Conservation (phyloP, 768 basidiomycete species). For the Hydnum rufescens region DNA sequence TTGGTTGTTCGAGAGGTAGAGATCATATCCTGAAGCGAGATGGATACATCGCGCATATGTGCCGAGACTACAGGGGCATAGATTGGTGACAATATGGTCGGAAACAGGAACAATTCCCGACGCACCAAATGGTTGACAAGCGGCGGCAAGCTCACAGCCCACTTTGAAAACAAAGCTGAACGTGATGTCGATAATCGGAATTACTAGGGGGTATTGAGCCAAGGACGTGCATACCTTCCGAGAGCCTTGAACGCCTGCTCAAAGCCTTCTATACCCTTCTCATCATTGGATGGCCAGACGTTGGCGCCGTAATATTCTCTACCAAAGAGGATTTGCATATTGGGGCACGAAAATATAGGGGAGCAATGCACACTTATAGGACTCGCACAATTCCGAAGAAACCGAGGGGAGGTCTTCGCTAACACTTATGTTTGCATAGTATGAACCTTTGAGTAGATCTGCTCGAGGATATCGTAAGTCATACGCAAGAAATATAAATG, state of each 20-base stretch:
- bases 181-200: neutral
- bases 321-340: neutral
- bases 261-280: slow-evolving; percentile 49
- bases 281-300: slow-evolving; percentile 49
- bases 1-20: slow-evolving; percentile 65
- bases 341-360: neutral
- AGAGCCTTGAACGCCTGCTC: slow-evolving; percentile 77
- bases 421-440: slow-evolving; percentile 71
- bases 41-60: slow-evolving; percentile 40
- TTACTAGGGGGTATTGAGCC: neutral
- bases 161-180: slow-evolving; percentile 59
- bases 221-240: slow-evolving; percentile 31
- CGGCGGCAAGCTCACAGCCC: slow-evolving; percentile 60
- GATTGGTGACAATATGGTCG: neutral
- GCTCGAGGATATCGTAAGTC: no score
- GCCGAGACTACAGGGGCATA: slow-evolving; percentile 30
- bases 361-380: slow-evolving; percentile 26
- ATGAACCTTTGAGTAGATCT: slow-evolving; percentile 83
- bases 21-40: slow-evolving; percentile 57
- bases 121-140: slow-evolving; percentile 82
- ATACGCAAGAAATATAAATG: neutral
- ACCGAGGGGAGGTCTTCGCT: slow-evolving; percentile 50
- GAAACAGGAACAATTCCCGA: neutral
- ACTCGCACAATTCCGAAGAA: slow-evolving; percentile 28
- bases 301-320: slow-evolving; percentile 70